phyloP scores from a whole-genome alignment of 441 rosid genomes.

The Populus trichocarpa region DNA sequence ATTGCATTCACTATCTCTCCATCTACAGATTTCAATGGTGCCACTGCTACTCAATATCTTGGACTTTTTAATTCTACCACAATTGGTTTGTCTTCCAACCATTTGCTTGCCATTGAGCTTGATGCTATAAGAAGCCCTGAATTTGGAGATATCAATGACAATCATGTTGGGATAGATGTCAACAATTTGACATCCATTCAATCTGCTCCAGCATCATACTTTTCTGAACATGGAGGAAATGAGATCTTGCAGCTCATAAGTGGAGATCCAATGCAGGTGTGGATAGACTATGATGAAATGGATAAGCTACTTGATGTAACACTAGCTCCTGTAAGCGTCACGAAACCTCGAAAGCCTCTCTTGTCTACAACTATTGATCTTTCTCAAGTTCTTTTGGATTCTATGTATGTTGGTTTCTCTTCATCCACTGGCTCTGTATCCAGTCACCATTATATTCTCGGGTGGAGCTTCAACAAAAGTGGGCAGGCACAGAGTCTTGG shows the following conservation, averaged over 20 bases:
- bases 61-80: conserved; percentile 46
- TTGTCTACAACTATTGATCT: conserved; percentile 42
- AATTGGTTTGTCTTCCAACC: conserved; percentile 32
- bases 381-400: conserved; percentile 31
- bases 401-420: conserved; percentile 56
- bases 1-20: conserved; percentile 55
- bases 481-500: conserved; percentile 30
- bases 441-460: conserved; percentile 47
- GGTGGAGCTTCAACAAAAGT: conserved; percentile 60
- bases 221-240: conserved; percentile 23
- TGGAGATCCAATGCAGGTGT: conserved; percentile 43
- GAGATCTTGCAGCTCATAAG: conserved; percentile 30
- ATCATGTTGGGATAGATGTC: conserved; percentile 66
- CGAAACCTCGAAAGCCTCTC: conserved; percentile 42
- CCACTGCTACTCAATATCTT: conserved; percentile 26
- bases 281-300: conserved; percentile 48
- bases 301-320: conserved; percentile 40
- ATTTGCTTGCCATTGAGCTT: conserved; percentile 51
- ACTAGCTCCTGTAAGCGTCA: conserved; percentile 35
- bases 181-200: conserved; percentile 34
- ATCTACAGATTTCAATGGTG: conserved; percentile 29
- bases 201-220: conserved; percentile 42
- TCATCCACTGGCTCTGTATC: conserved; percentile 42
- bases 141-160: conserved; percentile 29
- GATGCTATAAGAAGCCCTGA: conserved; percentile 40